Base-by-base conservation (phyloP, 2,329 filamentous ascomycete genomes). In the Penicillium italicum region DNA sequence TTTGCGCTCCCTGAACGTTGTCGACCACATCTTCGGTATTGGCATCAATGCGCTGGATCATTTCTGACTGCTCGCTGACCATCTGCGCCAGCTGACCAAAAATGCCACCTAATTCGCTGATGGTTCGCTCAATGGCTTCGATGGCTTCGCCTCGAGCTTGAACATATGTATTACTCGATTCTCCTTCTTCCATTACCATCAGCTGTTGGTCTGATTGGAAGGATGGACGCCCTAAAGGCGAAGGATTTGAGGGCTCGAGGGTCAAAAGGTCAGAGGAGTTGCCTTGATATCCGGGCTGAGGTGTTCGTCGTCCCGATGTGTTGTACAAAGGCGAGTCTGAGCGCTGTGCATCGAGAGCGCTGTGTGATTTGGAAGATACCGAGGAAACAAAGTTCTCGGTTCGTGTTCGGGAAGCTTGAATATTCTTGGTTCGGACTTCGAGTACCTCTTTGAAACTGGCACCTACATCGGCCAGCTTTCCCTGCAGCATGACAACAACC, bases 1-100 rank as follows among this genome's bases (percentile, higher is more conserved):
- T 83, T 72, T 99, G 94, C 6, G 94, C 94, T 18, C 94, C 94
- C 69, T 96, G 85, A n/a, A 99, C 93, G 66, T 99, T 99, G 69
- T 97, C 93, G 52, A 99, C 93, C 6, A 99, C 91, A 66, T 97
- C 92, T 69, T 99, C 94, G 1, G 93, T 97, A 74, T 97, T 97
- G 62, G 93, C 93, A 68, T 97, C 93, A 69, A 97, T 97, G 47
- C 93, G 83, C 75, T 97, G 91, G 62, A 99, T 96, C 88, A 96
- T 96, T 75, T 97, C 94, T 59, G 90, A 91, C 76, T 99, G 94
- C 73, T 99, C 93, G 53, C 89, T 91, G 30, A 99, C 94, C 94
- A 99, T 97, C 63, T 90, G 87, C 34, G 94, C 93, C 47, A 99
- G 79, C 74, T 99, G 93, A 9, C 91, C 90, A 72, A 97, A 97